Percentiles rank a stretch among this genome's conserved stretches.
Conservation (phyloP, 1,284 basidiomycete genomes). For the Rhodotorula sp. region DNA sequence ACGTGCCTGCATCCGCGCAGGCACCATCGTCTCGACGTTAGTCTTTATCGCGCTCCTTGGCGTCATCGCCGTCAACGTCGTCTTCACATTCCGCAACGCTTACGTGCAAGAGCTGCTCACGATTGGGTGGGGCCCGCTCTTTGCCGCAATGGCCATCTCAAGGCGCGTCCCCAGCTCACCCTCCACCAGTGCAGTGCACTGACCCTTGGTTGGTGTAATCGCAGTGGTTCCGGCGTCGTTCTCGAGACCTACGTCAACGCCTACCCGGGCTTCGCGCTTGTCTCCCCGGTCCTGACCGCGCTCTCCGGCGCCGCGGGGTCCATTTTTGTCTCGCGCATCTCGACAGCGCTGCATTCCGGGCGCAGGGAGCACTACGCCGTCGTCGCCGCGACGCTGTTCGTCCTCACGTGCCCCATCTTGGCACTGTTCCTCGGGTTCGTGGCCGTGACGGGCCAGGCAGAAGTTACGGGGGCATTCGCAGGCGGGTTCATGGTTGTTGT, state of each 20-base stretch:
- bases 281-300: slow-evolving; percentile 87
- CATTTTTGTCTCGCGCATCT: slow-evolving; percentile 87
- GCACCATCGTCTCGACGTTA: slow-evolving; percentile 52
- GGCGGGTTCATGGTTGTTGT: slow-evolving; percentile 66
- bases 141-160: slow-evolving; percentile 89
- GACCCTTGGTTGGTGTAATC: too few relatives aligned
- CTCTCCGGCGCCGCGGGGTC: slow-evolving; percentile 85
- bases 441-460: slow-evolving; percentile 70
- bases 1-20: slow-evolving; percentile 24
- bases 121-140: slow-evolving; percentile 85
- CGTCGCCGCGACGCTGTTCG: slow-evolving; percentile 62
- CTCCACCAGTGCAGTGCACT: background rate
- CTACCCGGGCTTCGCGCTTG: slow-evolving; percentile 83
- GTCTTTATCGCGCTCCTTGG: slow-evolving; percentile 67
- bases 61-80: slow-evolving; percentile 61
- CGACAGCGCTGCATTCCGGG: slow-evolving; percentile 73
- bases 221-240: slow-evolving; percentile 82
- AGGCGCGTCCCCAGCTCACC: slow-evolving; percentile 30
- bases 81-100: slow-evolving; percentile 63
- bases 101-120: slow-evolving; percentile 70
- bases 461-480: slow-evolving; percentile 67
- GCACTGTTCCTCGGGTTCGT: slow-evolving; percentile 70
- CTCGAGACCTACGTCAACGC: slow-evolving; percentile 83
- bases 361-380: slow-evolving; percentile 45
- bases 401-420: slow-evolving; percentile 74